phyloP scores from a whole-genome alignment of 2,329 filamentous ascomycete genomes.

The Tolypocladium paradoxum region DNA sequence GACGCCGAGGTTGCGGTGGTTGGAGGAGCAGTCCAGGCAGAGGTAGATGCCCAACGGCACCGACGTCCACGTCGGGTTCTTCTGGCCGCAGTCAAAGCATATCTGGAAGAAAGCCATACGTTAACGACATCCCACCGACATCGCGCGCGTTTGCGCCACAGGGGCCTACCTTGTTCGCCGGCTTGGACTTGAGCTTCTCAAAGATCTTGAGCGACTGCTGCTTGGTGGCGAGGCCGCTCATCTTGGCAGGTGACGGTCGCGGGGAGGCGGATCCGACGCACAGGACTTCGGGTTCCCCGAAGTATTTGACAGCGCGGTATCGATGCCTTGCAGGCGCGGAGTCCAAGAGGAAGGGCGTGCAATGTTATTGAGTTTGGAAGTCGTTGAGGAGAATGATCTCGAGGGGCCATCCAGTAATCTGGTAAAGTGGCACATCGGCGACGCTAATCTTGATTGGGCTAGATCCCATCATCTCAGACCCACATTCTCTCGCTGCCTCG shows the following conservation, averaged over 20 bases:
- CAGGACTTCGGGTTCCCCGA: background rate
- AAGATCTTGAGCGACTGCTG: constrained; percentile 95
- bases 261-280: background rate
- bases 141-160: background rate
- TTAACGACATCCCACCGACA: background rate
- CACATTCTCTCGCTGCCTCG: constrained; percentile 23
- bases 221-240: constrained; percentile 71
- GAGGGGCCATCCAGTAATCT: constrained; percentile 20
- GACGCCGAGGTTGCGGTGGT: constrained; percentile 94
- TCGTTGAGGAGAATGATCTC: constrained; percentile 25
- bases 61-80: constrained; percentile 97
- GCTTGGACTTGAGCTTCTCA: constrained; percentile 90
- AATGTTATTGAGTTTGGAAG: background rate
- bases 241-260: constrained; percentile 25
- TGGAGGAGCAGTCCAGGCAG: constrained; percentile 93
- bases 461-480: constrained; percentile 10
- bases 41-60: constrained; percentile 96
- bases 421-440: constrained; percentile 31
- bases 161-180: constrained; percentile 74
- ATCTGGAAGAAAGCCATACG: constrained; percentile 44
- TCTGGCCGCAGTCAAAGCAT: constrained; percentile 96
- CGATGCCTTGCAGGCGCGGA: background rate
- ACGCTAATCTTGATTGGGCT: constrained; percentile 23
- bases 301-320: background rate
- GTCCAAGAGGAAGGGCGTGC: background rate